Evolutionary conservation across 2,329 filamentous ascomycete species (phyloP).

Genomic region (Neonectria faginata): DNA sequence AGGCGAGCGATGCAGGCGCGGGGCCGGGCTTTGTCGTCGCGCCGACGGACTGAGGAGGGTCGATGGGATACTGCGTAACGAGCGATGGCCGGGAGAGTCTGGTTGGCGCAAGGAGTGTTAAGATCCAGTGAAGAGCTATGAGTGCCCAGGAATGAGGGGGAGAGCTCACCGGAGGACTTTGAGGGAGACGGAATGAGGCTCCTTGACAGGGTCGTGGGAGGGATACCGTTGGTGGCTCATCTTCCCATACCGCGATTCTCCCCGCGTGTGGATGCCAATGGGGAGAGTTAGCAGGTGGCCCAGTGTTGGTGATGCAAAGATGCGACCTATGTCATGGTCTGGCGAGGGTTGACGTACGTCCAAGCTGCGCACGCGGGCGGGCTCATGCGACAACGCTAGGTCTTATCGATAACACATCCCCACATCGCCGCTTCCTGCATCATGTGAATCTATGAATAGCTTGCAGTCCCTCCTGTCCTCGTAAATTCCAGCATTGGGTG

Average conservation of each 20-base stretch:
- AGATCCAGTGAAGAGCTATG: constrained; percentile 7
- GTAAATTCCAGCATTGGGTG: neutral
- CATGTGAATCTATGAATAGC: neutral
- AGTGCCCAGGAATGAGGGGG: constrained; percentile 5
- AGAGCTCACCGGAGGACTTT: constrained; percentile 75
- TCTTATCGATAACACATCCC: constrained; percentile 31
- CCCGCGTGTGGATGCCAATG: neutral
- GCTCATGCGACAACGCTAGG: constrained; percentile 5
- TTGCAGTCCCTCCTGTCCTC: neutral
- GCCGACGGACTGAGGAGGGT: constrained; percentile 58
- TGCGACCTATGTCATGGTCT: constrained; percentile 4
- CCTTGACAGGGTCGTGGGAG: constrained; percentile 71
- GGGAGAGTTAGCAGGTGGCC: neutral
- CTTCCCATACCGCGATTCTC: constrained; percentile 26
- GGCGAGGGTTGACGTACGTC: constrained; percentile 23
- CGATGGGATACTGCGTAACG: constrained; percentile 75
- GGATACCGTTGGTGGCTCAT: constrained; percentile 72
- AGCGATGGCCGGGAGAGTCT: constrained; percentile 87
- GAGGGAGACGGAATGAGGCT: constrained; percentile 82
- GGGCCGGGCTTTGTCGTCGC: constrained; percentile 56
- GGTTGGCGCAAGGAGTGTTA: constrained; percentile 22
- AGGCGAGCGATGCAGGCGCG: constrained; percentile 78
- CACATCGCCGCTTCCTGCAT: neutral
- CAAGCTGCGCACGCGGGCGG: constrained; percentile 8
- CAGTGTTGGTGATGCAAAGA: constrained; percentile 3